Evolutionary conservation across 75 land plant species (phyloP), one percentile per base, ranked within the genome.

Genomic region (Cunninghamia lanceolata): DNA sequence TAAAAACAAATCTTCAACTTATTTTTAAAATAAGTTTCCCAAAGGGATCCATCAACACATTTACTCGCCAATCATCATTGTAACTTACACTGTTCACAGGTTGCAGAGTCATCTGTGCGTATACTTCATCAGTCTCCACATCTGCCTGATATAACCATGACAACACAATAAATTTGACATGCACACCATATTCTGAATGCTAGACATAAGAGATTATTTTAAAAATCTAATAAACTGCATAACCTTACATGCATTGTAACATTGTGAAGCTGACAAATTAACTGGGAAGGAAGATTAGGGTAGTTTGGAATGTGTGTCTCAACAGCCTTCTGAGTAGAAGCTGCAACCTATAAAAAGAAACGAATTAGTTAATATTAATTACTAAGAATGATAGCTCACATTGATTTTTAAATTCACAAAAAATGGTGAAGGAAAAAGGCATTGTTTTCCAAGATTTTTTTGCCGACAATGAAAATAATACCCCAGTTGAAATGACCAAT

Each of bases 81-180:
- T 6, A 40, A 36, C 92, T 90, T 90, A 98, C 99, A 82, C 92
- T 89, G 46, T 90, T 94, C 78, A 96, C 96, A 25, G 99, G 99
- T 86, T 98, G 99, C 71, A 98, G 95, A 83, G 95, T 94, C 94
- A 98, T 94, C 70, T 96, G 98, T 28, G 99, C 99, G 92, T 89
- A 98, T n/a, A 98, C 94, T 85, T 98, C 99, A 90, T 98, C 99
- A 5, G 99, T 95, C 77, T 98, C 99, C 63, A 88, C 92, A 86
- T 98, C 99, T 42, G 99, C 97, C 94, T 98, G 87, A 54, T 88
- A 91, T 7, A 84, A 35, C 84, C 84, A 54, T 45, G 50, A 68
- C 56, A 79, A 28, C 76, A 43, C 52, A 79, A 19, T 40, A 34
- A 66, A 19, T 35, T 32, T 82, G 59, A 43, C 3, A n/a, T 50